A percentile compares a stretch with the other conserved stretches of the same genome.
Evolutionary conservation across 352 stramenopile species (phyloP).

Genomic region (Phytopythium boreale): DNA sequence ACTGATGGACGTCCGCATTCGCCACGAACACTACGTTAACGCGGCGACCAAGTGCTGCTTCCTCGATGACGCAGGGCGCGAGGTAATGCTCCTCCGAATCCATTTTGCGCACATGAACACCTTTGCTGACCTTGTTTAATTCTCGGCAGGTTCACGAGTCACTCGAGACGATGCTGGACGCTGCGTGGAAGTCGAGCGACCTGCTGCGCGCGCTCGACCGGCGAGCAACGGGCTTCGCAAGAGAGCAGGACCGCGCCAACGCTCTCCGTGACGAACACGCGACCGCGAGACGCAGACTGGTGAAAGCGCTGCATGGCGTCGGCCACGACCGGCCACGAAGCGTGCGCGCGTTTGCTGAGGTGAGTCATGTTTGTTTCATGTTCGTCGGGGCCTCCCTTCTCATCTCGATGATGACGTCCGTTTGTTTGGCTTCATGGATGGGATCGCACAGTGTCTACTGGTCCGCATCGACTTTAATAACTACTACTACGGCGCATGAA

Average conservation of each 20-base stretch:
- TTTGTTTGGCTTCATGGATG: background rate
- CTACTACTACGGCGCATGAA: constrained; percentile 23
- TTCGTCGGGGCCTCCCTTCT: constrained; percentile 6
- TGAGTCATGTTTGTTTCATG: constrained; percentile 6
- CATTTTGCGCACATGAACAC: background rate
- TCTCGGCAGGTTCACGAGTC: constrained; percentile 27
- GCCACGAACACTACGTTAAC: constrained; percentile 36
- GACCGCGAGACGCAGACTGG: constrained; percentile 17
- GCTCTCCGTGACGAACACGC: constrained; percentile 26
- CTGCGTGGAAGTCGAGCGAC: constrained; percentile 29
- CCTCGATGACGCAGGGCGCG: constrained; percentile 20
- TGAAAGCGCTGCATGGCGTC: constrained; percentile 22
- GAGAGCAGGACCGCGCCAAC: constrained; percentile 12
- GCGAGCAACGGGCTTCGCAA: constrained; percentile 15
- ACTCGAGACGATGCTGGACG: constrained; percentile 17
- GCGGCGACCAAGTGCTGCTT: constrained; percentile 37
- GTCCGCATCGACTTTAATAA: constrained; percentile 60
- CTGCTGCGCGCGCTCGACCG: constrained; percentile 30
- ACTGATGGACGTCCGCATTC: constrained; percentile 25
- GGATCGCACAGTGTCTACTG: constrained; percentile 38
- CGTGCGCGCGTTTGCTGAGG: constrained; percentile 41
- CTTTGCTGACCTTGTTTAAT: background rate
- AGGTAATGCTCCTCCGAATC: constrained; percentile 11
- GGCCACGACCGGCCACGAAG: constrained; percentile 18
- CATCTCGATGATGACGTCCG: constrained; percentile 3